Evolutionary conservation across 495 filamentous ascomycete species (phyloP).

Genomic region (Annulohypoxylon bovei): DNA sequence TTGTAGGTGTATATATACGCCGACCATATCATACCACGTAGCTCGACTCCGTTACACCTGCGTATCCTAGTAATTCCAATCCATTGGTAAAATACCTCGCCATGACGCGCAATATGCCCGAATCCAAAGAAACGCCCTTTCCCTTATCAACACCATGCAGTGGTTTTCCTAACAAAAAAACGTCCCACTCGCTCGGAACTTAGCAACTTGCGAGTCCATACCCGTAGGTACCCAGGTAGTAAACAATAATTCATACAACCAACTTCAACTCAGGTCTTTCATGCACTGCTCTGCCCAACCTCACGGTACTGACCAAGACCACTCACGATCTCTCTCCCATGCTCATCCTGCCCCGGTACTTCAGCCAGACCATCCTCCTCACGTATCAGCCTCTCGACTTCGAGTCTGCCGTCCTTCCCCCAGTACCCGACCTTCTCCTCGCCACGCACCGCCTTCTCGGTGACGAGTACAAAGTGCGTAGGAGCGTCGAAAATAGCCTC

Average conservation of each 20-base stretch:
- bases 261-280: constrained; percentile 11
- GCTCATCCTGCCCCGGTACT: constrained; percentile 38
- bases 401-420: constrained; percentile 60
- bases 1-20: neutral
- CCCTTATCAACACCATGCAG: constrained; percentile 18
- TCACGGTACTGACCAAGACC: constrained; percentile 53
- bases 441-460: constrained; percentile 73
- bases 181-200: neutral
- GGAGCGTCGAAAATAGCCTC: constrained; percentile 95
- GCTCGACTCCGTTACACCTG: neutral
- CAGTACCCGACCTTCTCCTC: constrained; percentile 64
- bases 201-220: neutral
- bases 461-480: constrained; percentile 73
- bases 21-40: neutral
- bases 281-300: constrained; percentile 58
- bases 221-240: neutral
- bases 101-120: constrained; percentile 13
- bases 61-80: neutral
- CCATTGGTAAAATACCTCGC: neutral
- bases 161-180: neutral
- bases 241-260: neutral
- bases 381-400: constrained; percentile 63
- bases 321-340: constrained; percentile 28
- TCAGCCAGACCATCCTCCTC: constrained; percentile 58
- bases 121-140: neutral